phyloP scores from a whole-genome alignment of 768 basidiomycete genomes.

The Crucibulum laeve region DNA sequence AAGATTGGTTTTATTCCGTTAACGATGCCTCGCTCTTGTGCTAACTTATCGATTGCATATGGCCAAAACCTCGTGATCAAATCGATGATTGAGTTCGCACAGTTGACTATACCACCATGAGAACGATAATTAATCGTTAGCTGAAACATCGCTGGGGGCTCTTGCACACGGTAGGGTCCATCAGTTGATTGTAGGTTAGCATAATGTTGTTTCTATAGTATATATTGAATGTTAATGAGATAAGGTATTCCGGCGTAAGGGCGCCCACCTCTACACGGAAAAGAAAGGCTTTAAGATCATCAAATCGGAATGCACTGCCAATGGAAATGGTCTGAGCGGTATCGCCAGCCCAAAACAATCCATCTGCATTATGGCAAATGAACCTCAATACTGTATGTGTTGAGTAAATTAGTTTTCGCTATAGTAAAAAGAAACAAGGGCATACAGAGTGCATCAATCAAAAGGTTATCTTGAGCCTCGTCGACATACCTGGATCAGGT shows the following conservation, averaged over 20 bases:
- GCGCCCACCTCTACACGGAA: slow-evolving; percentile 58
- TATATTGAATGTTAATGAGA: too few species aligned
- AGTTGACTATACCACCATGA: slow-evolving; percentile 70
- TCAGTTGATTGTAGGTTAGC: too few species aligned
- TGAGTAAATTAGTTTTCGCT: not conserved
- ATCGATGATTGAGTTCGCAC: slow-evolving; percentile 62
- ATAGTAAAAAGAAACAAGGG: not conserved
- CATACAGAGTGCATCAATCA: slow-evolving; percentile 60
- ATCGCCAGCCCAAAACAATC: slow-evolving; percentile 77
- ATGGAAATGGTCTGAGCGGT: slow-evolving; percentile 76
- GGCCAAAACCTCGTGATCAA: slow-evolving; percentile 62
- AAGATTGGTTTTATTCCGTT: slow-evolving; percentile 56
- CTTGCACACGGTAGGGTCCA: not conserved
- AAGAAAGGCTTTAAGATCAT: slow-evolving; percentile 66
- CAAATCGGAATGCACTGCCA: slow-evolving; percentile 69
- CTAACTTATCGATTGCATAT: slow-evolving; percentile 55
- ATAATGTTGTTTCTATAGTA: too few species aligned
- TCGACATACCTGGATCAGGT: slow-evolving; percentile 53
- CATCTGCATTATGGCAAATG: slow-evolving; percentile 60
- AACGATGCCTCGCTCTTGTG: slow-evolving; percentile 50
- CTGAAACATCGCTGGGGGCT: slow-evolving; percentile 40
- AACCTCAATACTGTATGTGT: slow-evolving; percentile 48
- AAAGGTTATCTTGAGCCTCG: slow-evolving; percentile 68
- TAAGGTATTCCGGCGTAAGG: too few species aligned
- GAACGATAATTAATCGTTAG: slow-evolving; percentile 66